Percentiles rank a stretch among this genome's conserved stretches.
Evolutionary conservation across 2,329 filamentous ascomycete genomes (phyloP).

Genomic region (Pseudocercospora vitis): DNA sequence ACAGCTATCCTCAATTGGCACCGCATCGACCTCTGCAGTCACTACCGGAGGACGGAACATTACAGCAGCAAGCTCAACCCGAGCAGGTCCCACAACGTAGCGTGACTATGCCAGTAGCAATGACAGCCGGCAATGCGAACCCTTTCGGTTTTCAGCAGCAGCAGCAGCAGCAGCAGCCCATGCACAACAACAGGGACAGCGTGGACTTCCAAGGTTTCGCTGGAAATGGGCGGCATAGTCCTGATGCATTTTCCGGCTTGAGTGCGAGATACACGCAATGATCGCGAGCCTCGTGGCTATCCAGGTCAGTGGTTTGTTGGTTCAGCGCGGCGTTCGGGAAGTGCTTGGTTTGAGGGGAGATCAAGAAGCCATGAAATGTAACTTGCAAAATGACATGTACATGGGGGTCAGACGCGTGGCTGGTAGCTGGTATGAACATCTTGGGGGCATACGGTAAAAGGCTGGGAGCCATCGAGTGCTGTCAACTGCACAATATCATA

Average conservation of each 20-base stretch:
- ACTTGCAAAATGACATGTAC: slow-evolving; percentile 2
- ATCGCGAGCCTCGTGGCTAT: slow-evolving; percentile 12
- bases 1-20: slow-evolving; percentile 60
- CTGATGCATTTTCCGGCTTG: slow-evolving; percentile 75
- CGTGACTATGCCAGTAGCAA: slow-evolving; percentile 41
- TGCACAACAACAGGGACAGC: slow-evolving; percentile 68
- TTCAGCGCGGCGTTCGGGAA: slow-evolving; percentile 16
- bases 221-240: slow-evolving; percentile 69
- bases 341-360: not conserved
- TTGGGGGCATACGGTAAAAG: not conserved
- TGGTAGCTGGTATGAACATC: not conserved
- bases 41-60: slow-evolving; percentile 37
- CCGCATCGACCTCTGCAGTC: slow-evolving; percentile 44
- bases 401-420: not conserved
- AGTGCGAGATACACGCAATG: slow-evolving; percentile 55
- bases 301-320: not conserved
- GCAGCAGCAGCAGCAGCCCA: slow-evolving; percentile 30
- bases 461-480: no score
- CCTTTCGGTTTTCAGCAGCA: slow-evolving; percentile 34
- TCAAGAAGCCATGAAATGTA: not conserved
- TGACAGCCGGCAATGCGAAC: slow-evolving; percentile 32
- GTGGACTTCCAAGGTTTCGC: slow-evolving; percentile 62
- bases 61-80: slow-evolving; percentile 28
- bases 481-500: not conserved
- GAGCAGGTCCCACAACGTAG: slow-evolving; percentile 36